phyloP scores from a whole-genome alignment of 2,329 filamentous ascomycete genomes.

The Stachybotrys elegans region DNA sequence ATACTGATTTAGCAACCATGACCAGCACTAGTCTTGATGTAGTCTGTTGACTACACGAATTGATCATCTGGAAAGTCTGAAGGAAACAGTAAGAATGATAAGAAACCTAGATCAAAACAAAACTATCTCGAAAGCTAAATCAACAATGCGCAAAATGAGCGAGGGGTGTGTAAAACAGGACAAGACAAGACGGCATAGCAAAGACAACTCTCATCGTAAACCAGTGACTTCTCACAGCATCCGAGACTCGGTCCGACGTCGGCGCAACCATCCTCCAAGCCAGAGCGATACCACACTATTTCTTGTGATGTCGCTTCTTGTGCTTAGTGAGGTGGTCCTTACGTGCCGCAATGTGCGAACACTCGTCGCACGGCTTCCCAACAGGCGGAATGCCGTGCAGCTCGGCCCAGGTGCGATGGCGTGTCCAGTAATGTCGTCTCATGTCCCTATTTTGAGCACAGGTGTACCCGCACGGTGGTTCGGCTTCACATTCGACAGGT shows the following conservation, averaged over 20 bases:
- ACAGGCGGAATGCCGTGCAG: slow-evolving; percentile 5
- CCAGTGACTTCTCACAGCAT: background rate
- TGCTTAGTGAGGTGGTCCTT: slow-evolving; percentile 11
- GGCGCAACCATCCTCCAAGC: background rate
- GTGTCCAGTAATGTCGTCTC: slow-evolving; percentile 15
- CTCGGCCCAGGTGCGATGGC: slow-evolving; percentile 11
- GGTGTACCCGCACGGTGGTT: slow-evolving; percentile 5
- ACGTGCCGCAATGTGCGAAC: slow-evolving; percentile 10
- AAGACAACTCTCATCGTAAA: background rate
- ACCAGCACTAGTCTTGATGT: too few species aligned
- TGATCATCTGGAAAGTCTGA: too few species aligned
- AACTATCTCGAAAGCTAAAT: too few species aligned
- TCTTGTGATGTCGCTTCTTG: background rate
- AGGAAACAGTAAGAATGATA: too few species aligned
- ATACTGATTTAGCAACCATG: too few species aligned
- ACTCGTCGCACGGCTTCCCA: slow-evolving; percentile 5
- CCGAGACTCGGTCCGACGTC: background rate
- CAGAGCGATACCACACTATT: background rate
- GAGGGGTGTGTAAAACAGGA: too few species aligned
- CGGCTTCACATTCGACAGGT: slow-evolving; percentile 15
- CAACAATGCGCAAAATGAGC: too few species aligned
- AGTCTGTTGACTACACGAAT: too few species aligned
- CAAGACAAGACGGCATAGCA: background rate
- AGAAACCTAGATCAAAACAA: too few species aligned
- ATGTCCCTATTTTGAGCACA: slow-evolving; percentile 18